Conservation (phyloP, 208 protist genomes). For the Trypanosoma brucei region DNA sequence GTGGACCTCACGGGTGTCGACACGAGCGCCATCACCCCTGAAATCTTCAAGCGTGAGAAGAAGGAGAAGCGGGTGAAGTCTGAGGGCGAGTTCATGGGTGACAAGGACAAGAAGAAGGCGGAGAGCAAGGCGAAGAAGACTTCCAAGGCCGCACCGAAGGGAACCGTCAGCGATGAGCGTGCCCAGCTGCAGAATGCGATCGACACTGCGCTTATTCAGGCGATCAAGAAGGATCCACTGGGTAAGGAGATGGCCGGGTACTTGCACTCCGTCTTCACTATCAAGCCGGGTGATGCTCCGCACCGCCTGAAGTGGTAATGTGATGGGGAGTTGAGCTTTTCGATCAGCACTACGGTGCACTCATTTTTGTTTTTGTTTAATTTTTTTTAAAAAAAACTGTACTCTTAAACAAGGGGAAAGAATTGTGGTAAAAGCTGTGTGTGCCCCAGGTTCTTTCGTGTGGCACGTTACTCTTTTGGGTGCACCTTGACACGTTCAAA, state of each 20-base stretch:
- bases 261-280: constrained; percentile 81
- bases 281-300: constrained; percentile 75
- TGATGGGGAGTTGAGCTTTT: constrained; percentile 4
- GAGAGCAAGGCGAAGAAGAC: constrained; percentile 75
- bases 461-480: too few relatives aligned
- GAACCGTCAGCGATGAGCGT: constrained; percentile 59
- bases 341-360: constrained; percentile 17
- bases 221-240: constrained; percentile 68
- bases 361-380: constrained; percentile 18
- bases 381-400: constrained; percentile 14
- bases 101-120: constrained; percentile 66
- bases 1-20: constrained; percentile 91
- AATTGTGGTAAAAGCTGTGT: too few relatives aligned
- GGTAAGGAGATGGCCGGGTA: constrained; percentile 77
- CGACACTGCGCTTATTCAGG: constrained; percentile 62
- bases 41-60: constrained; percentile 69
- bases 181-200: constrained; percentile 75
- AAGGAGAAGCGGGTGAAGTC: constrained; percentile 71
- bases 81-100: constrained; percentile 83
- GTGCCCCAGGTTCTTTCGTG: too few relatives aligned
- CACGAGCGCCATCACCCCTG: constrained; percentile 57
- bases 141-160: constrained; percentile 44
- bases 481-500: too few relatives aligned
- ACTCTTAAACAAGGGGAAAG: neutral
- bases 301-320: constrained; percentile 87